Evolutionary conservation across 2,329 filamentous ascomycete species (phyloP).

Genomic region (Penicillium sp.): DNA sequence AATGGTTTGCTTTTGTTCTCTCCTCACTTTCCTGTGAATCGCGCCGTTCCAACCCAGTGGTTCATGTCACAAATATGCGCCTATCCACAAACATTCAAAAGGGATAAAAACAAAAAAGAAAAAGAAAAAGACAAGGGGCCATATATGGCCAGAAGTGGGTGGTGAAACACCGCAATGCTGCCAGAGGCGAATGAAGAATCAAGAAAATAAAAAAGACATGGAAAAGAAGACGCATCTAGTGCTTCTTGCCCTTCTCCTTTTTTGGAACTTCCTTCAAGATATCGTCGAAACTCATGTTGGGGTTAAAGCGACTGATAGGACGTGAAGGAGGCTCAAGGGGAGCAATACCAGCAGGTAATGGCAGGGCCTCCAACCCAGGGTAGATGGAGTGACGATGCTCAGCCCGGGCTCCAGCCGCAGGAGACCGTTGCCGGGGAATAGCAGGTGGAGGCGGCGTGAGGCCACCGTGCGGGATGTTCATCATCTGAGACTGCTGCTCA

Average conservation of each 20-base stretch:
- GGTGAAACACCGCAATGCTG: neutral
- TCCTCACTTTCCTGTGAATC: slow-evolving; percentile 22
- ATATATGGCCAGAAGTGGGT: neutral
- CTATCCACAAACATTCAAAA: slow-evolving; percentile 21
- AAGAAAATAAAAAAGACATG: slow-evolving; percentile 12
- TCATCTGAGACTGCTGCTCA: slow-evolving; percentile 34
- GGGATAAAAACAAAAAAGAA: slow-evolving; percentile 6
- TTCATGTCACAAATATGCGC: slow-evolving; percentile 21
- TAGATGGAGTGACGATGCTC: slow-evolving; percentile 47
- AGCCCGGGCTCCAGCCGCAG: slow-evolving; percentile 28
- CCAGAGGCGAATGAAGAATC: neutral
- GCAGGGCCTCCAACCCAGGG: slow-evolving; percentile 47
- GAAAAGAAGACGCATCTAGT: slow-evolving; percentile 9
- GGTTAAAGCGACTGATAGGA: slow-evolving; percentile 45
- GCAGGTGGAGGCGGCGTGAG: slow-evolving; percentile 37
- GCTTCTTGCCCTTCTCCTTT: slow-evolving; percentile 37
- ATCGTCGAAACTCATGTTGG: slow-evolving; percentile 51
- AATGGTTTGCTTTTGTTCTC: slow-evolving; percentile 15
- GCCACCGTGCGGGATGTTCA: slow-evolving; percentile 30
- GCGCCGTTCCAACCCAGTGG: slow-evolving; percentile 16
- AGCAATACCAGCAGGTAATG: slow-evolving; percentile 43
- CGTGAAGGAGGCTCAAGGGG: slow-evolving; percentile 42
- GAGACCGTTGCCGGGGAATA: slow-evolving; percentile 37
- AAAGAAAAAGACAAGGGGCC: neutral
- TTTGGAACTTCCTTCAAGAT: slow-evolving; percentile 45